phyloP scores from a whole-genome alignment of 2,329 filamentous ascomycete genomes.

The Camillea tinctor region DNA sequence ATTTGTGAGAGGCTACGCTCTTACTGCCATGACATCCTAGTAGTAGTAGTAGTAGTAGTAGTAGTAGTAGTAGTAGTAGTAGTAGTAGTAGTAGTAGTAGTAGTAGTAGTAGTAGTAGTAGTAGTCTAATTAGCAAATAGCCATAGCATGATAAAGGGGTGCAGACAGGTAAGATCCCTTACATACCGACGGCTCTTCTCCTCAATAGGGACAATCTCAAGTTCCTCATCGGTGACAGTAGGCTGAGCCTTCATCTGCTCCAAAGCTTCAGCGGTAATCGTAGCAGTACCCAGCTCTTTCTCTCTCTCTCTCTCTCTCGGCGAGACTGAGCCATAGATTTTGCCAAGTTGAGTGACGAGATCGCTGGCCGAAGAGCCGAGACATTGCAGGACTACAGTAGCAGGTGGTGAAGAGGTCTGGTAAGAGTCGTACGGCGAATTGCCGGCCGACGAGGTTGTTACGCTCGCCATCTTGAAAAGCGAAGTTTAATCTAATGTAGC shows the following conservation, averaged over 20 bases:
- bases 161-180: constrained; percentile 34
- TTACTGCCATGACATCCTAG: constrained; percentile 57
- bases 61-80: too few species aligned
- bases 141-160: too few species aligned
- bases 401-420: constrained; percentile 68
- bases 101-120: too few species aligned
- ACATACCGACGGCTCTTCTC: constrained; percentile 67
- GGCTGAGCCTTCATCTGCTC: constrained; percentile 74
- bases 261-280: constrained; percentile 72
- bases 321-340: constrained; percentile 81
- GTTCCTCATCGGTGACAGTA: constrained; percentile 74
- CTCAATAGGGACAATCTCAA: constrained; percentile 71
- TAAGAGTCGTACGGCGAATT: constrained; percentile 58
- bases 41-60: constrained; percentile 11
- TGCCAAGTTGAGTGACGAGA: constrained; percentile 72
- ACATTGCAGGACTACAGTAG: constrained; percentile 76
- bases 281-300: constrained; percentile 72
- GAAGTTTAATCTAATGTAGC: too few species aligned
- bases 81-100: too few species aligned
- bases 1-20: too few species aligned
- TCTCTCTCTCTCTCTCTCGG: constrained; percentile 80
- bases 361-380: constrained; percentile 74
- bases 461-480: too few species aligned
- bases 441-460: too few species aligned
- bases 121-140: too few species aligned